phyloP scores from a whole-genome alignment of 179 eudicot genomes.

The Corrigiola litoralis region DNA sequence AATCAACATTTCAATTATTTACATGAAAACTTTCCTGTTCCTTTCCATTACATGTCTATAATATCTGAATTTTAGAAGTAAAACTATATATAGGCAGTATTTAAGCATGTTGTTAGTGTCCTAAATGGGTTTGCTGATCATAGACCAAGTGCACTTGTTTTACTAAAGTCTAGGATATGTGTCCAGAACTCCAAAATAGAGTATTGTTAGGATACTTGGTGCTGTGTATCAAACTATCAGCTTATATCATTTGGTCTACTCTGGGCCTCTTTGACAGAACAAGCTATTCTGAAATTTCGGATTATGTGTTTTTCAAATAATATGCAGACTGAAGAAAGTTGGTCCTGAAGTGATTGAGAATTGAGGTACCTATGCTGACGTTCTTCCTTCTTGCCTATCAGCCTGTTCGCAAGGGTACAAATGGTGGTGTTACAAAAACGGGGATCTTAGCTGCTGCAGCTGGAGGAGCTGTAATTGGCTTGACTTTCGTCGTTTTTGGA shows the following conservation, averaged over 20 bases:
- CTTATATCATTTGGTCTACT: background rate
- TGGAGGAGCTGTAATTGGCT: conserved; percentile 70
- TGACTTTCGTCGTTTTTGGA: conserved; percentile 64
- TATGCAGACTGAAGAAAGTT: conserved; percentile 18
- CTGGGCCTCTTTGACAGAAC: background rate
- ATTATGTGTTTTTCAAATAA: background rate
- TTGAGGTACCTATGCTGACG: conserved; percentile 12
- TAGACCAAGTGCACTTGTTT: background rate
- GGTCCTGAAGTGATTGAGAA: conserved; percentile 15
- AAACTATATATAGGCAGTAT: background rate
- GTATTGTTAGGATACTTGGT: too few species aligned
- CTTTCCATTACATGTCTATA: background rate
- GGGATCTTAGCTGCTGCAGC: conserved; percentile 90
- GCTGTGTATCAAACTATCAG: background rate
- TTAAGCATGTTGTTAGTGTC: background rate
- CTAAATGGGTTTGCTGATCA: too few species aligned
- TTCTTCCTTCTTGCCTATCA: conserved; percentile 30
- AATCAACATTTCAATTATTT: background rate
- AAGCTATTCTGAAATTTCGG: background rate
- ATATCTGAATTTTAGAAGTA: background rate
- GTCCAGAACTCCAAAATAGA: too few species aligned
- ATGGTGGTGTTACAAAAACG: conserved; percentile 81
- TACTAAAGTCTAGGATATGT: background rate
- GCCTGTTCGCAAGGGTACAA: conserved; percentile 91
- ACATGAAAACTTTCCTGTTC: background rate